Conservation (phyloP, 768 basidiomycete genomes). For the Lepiota venenata region DNA sequence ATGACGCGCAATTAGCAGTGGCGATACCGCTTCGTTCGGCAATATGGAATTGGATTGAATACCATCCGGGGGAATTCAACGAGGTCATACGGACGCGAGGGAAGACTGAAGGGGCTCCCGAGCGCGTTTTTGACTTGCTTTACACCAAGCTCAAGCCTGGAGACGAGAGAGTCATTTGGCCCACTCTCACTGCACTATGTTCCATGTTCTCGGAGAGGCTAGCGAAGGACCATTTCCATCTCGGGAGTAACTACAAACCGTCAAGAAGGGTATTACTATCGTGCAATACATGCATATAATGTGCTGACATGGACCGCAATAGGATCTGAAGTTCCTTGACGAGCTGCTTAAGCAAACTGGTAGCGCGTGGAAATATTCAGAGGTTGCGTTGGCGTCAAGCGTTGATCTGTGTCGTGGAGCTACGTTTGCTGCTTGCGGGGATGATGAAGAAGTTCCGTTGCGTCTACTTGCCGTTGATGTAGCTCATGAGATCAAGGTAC, state of each 20-base stretch:
- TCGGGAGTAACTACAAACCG: constrained; percentile 23
- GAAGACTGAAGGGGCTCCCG: constrained; percentile 75
- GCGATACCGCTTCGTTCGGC: constrained; percentile 71
- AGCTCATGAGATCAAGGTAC: constrained; percentile 78
- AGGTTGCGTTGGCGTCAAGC: constrained; percentile 67
- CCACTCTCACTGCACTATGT: constrained; percentile 71
- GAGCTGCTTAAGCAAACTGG: constrained; percentile 57
- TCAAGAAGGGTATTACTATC: constrained; percentile 31
- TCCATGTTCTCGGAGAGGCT: constrained; percentile 76
- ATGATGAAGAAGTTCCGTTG: constrained; percentile 57
- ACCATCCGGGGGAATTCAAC: constrained; percentile 75
- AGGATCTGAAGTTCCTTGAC: constrained; percentile 62
- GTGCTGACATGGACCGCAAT: not conserved
- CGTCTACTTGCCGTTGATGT: constrained; percentile 66
- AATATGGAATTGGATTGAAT: constrained; percentile 89
- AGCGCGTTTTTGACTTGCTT: constrained; percentile 82
- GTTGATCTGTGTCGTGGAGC: constrained; percentile 80
- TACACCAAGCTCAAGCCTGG: constrained; percentile 44
- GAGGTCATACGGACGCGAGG: constrained; percentile 62
- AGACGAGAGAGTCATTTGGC: constrained; percentile 67
- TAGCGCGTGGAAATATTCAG: constrained; percentile 53
- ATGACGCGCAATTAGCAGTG: constrained; percentile 67
- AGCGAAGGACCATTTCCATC: constrained; percentile 34
- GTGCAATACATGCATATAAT: not conserved
- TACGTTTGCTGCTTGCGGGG: constrained; percentile 34